These are phyloP conservation scores for Neofusicoccum laricinum DNA, from an alignment of 2,329 filamentous ascomycete genomes.

Conservation along the genomic window DNA sequence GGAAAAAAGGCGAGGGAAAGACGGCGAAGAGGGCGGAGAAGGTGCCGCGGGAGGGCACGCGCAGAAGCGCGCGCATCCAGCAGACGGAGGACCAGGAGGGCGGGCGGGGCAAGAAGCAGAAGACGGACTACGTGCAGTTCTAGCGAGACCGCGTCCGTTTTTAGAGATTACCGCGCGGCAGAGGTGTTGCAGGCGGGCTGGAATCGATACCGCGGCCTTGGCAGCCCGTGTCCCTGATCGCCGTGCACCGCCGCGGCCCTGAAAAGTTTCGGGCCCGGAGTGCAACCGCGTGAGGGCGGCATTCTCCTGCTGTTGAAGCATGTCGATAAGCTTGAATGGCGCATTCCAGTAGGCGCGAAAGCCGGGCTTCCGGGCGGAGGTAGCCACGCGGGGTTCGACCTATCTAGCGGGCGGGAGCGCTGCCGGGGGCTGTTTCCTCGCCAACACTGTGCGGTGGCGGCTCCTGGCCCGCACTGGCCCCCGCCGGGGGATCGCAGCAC, in stretches of 20 bases:
- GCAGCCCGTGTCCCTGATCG: neutral
- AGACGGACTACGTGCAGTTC: neutral
- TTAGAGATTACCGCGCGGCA: neutral
- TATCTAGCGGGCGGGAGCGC: too few species aligned
- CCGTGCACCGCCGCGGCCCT: neutral
- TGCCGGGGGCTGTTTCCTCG: neutral
- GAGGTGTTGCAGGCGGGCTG: too few species aligned
- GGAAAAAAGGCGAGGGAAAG: neutral
- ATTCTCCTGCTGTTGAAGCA: neutral
- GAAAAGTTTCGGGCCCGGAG: neutral
- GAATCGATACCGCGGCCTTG: too few species aligned
- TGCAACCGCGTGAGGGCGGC: too few species aligned
- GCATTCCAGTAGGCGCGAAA: neutral
- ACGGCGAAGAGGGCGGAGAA: constrained; percentile 3
- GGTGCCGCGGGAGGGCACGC: constrained; percentile 18
- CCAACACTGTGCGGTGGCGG: neutral
- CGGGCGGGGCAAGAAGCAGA: neutral
- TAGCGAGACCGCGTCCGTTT: neutral
- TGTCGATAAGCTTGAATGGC: neutral
- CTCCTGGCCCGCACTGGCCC: neutral
- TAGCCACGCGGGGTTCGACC: constrained; percentile 8
- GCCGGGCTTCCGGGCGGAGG: neutral
- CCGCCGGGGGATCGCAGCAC: neutral
- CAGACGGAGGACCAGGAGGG: neutral
- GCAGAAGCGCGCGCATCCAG: constrained; percentile 23